phyloP scores from a whole-genome alignment of 805 yeast species.

The Danielia reshetovae region DNA sequence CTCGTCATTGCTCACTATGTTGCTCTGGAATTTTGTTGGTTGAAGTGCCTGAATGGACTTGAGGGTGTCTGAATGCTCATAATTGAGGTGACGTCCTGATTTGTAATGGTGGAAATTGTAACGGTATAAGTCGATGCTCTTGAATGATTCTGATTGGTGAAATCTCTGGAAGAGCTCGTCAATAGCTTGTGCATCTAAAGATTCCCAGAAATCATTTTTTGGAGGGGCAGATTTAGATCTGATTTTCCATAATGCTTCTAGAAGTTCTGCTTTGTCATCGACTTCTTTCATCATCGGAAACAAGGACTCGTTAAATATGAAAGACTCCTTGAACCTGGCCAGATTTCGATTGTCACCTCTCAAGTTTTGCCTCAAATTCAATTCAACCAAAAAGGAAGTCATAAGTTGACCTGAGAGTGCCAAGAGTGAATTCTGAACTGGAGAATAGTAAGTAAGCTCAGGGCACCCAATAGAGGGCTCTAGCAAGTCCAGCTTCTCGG shows the following conservation, averaged over 20 bases:
- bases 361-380: constrained; percentile 22
- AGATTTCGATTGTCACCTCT: constrained; percentile 5
- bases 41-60: constrained; percentile 15
- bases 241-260: no score
- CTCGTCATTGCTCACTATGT: constrained; percentile 17
- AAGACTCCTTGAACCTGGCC: constrained; percentile 1
- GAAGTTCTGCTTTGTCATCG: constrained; percentile 15
- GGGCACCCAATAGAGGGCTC: no score
- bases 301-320: constrained; percentile 16
- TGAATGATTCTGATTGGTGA: constrained; percentile 17
- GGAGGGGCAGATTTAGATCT: no score
- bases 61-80: constrained; percentile 27
- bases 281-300: constrained; percentile 16
- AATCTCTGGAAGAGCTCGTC: constrained; percentile 10
- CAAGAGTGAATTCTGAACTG: constrained; percentile 21
- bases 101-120: constrained; percentile 22
- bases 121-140: constrained; percentile 21
- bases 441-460: constrained; percentile 13
- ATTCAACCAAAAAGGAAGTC: constrained; percentile 26
- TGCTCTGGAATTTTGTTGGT: constrained; percentile 14
- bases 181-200: constrained; percentile 10
- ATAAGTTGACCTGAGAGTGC: constrained; percentile 21
- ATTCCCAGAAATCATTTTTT: constrained; percentile 13
- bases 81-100: constrained; percentile 31
- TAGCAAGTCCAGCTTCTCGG: no score